Base-by-base conservation (phyloP, 2,329 filamentous ascomycete genomes). In the Arthroderma sp. region DNA sequence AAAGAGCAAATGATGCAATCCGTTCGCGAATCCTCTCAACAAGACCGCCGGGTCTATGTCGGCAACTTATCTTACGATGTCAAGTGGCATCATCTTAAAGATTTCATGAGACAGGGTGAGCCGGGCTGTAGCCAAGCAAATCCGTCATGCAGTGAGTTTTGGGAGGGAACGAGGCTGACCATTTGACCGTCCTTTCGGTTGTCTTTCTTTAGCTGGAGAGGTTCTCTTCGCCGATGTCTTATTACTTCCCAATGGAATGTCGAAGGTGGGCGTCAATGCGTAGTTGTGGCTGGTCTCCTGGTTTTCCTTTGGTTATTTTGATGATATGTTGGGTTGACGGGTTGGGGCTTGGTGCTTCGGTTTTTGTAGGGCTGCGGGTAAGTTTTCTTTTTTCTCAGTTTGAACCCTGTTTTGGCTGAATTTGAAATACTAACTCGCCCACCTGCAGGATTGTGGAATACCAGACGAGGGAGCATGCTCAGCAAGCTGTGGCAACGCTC, bases 221-320 rank as follows among this genome's bases (percentile, higher is more conserved):
- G 91, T 98, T 68, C 80, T 96, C 73, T 98, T 94, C 74, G 91
- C 91, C 74, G 91, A 98, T 78, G 91, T 98, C 65, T 81, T 98
- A 71, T 77, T 94, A 70, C 87, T 98, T 82, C 91, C 91, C 64
- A 98, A 98, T 78, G 91, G 91, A 88, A 98, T 98, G 91, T 96
- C 89, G 85, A 98, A 98, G 89, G 89, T 96, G 88, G 86, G 85
- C 87, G 80, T 81, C 77, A 83, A 84, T 75, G 80, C 73, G 76
- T 88, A 83, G 83, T 79, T 81, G 78, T 81, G 83, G 82, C 79
- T 85, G 85, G 84, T 78, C 79, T 73, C 71, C 65, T 70, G 71
- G 71, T 72, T 72, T 79, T 75, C 75, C 66, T 61, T 63, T 67
- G 61, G 63, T 63, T 65, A 58, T 57, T 64, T 83, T 85, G 79